Base-by-base conservation (phyloP, 495 filamentous ascomycete species). In the Hypoxylon intermedium region DNA sequence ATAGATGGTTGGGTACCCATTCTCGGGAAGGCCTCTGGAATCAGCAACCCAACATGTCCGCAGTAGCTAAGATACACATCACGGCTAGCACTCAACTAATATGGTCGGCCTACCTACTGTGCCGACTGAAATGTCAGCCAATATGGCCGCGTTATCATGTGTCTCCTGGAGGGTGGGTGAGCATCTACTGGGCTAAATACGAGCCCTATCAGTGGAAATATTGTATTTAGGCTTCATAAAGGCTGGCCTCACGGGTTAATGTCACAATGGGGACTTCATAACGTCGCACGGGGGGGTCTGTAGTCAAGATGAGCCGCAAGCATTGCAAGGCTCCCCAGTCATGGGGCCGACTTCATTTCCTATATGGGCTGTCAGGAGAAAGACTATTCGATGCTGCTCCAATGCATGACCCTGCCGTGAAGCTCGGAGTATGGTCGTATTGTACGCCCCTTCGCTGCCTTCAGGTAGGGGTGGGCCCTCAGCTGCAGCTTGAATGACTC, bases 341-440 rank as follows among this genome's bases (percentile, higher is more conserved):
- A 30, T 33, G 13, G 38, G 23, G 15, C 38, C n/a, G 38, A 38
- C 9, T 20, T n/a, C 24, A 31, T 64, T 64, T 59, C 54, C 49
- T 36, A n/a, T 54, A 59, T 34, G 12, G 33, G 61, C 9, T 4
- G 45, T 33, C 9, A 16, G 13, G 20, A 34, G 44, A 18, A 59
- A 58, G 21, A 41, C 33, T 16, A 59, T 64, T 59, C 50, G 61
- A 59, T 26, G 6, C 16, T 26, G 2, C 26, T 3, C 6, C 11
- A 20, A n/a, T 9, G 36, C 21, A 34, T 41, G n/a, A 50, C 38
- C 54, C 38, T 59, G 23, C n/a, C n/a, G 6, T 33, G 23, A 15
- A n/a, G 12, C 9, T 38, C 13, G 36, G 19, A 24, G 54, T 47
- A 21, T 38, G 42, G 47, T 37, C 15, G 21, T 38, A 11, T 3